Evolutionary conservation across 1,284 basidiomycete genomes (phyloP).

Genomic region (Omphalotus olearius): DNA sequence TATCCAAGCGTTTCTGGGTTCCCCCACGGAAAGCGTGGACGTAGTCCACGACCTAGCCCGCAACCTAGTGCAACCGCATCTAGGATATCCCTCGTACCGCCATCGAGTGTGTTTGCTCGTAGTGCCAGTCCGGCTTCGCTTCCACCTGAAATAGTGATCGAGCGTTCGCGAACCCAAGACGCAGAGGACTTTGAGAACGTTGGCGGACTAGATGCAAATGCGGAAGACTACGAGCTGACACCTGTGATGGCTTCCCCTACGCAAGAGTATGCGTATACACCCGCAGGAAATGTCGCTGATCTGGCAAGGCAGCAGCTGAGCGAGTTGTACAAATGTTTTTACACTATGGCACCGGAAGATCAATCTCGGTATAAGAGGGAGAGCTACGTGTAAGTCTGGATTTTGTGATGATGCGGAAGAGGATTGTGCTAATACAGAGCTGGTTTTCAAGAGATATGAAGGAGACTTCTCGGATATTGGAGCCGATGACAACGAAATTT

Average conservation of each 20-base stretch:
- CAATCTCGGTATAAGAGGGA: constrained; percentile 8
- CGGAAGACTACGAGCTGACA: background rate
- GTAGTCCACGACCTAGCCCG: background rate
- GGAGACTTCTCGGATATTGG: background rate
- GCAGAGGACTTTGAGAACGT: too few species aligned
- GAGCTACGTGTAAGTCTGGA: constrained; percentile 3
- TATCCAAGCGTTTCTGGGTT: constrained; percentile 3
- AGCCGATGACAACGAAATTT: constrained; percentile 2
- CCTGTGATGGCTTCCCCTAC: constrained; percentile 6
- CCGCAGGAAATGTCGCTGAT: background rate
- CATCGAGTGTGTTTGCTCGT: background rate
- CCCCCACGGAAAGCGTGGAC: background rate
- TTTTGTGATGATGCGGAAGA: background rate
- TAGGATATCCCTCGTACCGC: background rate
- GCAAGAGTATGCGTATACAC: background rate
- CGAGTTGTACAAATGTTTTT: constrained; percentile 4
- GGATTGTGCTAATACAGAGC: background rate
- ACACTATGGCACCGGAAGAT: constrained; percentile 5
- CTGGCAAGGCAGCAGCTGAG: background rate
- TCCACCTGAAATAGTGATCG: constrained; percentile 2
- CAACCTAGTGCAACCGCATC: background rate
- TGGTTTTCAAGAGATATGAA: background rate
- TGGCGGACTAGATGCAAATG: background rate
- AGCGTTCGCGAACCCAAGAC: background rate
- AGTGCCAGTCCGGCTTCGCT: background rate